Evolutionary conservation across 148 eudicot species (phyloP), one percentile per base, ranked within the genome.

Genomic region (Chenopodium berlandieri): DNA sequence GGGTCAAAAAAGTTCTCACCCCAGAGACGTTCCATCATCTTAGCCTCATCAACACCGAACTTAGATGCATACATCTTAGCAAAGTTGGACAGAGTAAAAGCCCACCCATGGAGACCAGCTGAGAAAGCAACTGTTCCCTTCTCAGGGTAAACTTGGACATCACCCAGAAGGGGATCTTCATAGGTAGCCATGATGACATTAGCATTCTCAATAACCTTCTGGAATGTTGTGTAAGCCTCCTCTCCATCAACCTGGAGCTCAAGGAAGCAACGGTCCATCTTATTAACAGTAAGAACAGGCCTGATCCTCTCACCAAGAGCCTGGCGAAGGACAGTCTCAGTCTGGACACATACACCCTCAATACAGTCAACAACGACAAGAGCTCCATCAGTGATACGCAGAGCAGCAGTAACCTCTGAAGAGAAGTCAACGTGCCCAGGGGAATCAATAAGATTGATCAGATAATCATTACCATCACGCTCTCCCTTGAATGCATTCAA

Each of bases 21-120:
- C 94, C 94, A 91, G 0, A 91, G 88, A 63, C 92, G 89, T 67
- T 91, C 93, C 93, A 91, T 91, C 93, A 91, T 91, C 86, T 89
- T 89, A 50, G 83, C 7, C 84, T 87, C 89, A 25, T 89, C 91
- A 27, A 89, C 90, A 8, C 87, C 87, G 73, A 89, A 89, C 68
- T 89, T 89, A 50, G 91, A 73, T 47, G 83, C 83, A 63, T 80
- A 80, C 83, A 80, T 80, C 72, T 80, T 73, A 64, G 78, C 83
- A 71, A 89, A 89, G 79, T 86, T 88, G 77, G 91, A 87, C 2
- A 89, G 82, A n/a, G 91, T 89, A 73, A 91, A 91, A 37, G 93
- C 93, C 93, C 93, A 91, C 7, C 91, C 93, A 13, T 91, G 93
- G 52, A 91, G 71, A 80, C 94, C 94, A 80, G 94, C 94, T 20